Evolutionary conservation across 192 early-diverging fungal genomes (phyloP).

Genomic region (Coemansia sp.): DNA sequence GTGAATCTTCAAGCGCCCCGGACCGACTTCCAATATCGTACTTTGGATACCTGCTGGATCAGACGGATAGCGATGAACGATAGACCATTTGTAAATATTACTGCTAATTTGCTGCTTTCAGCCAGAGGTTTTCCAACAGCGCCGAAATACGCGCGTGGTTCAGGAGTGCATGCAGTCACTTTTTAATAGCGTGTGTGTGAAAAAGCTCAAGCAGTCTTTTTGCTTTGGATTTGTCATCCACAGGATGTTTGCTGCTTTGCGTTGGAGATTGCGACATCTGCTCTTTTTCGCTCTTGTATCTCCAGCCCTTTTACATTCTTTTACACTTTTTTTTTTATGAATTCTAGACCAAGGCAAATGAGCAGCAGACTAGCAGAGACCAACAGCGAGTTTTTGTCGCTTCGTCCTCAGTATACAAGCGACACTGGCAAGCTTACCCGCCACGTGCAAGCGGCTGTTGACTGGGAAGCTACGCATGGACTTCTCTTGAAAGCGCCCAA

Average conservation of each 20-base stretch:
- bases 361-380: slow-evolving; percentile 9
- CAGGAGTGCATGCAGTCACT: too few species aligned
- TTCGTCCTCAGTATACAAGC: slow-evolving; percentile 31
- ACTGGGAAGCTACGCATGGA: slow-evolving; percentile 84
- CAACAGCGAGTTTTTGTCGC: slow-evolving; percentile 29
- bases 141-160: too few species aligned
- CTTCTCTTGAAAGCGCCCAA: slow-evolving; percentile 71
- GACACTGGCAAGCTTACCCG: slow-evolving; percentile 30
- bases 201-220: too few species aligned
- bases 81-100: neutral
- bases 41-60: slow-evolving; percentile 26
- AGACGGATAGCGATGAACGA: neutral
- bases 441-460: slow-evolving; percentile 63
- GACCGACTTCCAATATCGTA: slow-evolving; percentile 25
- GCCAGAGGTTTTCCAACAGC: too few species aligned
- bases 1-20: slow-evolving; percentile 7
- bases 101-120: too few species aligned
- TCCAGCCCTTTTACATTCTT: neutral
- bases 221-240: too few species aligned
- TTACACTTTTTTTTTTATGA: slow-evolving; percentile 6
- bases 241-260: slow-evolving; percentile 11
- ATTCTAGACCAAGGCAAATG: slow-evolving; percentile 12
- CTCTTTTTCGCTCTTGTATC: neutral
- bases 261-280: neutral
- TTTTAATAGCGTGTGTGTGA: too few species aligned